Conservation (phyloP, 2,329 filamentous ascomycete species). For the Orbilia blumenaviensis region DNA sequence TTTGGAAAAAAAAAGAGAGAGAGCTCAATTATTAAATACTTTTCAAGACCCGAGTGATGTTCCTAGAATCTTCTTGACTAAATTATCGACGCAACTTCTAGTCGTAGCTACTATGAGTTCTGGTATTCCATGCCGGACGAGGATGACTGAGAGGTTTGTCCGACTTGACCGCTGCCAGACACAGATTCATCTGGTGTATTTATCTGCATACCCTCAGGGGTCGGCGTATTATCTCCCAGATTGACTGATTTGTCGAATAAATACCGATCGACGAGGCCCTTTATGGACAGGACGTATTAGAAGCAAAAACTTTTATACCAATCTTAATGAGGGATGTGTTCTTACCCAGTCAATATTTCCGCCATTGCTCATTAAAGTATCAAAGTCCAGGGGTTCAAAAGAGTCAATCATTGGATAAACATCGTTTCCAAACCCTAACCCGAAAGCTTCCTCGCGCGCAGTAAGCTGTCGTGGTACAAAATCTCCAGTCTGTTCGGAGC, state of each 20-base stretch:
- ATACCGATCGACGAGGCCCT: conserved; percentile 46
- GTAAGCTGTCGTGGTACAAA: conserved; percentile 24
- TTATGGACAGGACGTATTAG: neutral
- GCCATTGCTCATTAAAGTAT: conserved; percentile 33
- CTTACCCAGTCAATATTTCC: conserved; percentile 46
- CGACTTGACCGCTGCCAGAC: neutral
- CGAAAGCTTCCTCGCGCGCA: conserved; percentile 12
- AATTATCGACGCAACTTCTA: too few relatives aligned
- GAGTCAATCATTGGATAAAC: conserved; percentile 40
- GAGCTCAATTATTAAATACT: too few relatives aligned
- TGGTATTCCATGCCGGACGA: neutral
- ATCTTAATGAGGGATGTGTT: neutral
- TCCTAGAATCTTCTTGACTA: too few relatives aligned
- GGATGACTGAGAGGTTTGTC: neutral
- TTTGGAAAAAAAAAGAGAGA: too few relatives aligned
- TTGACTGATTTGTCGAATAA: conserved; percentile 25
- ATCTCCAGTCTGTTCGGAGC: conserved; percentile 23
- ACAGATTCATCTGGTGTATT: conserved; percentile 5
- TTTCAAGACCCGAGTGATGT: too few relatives aligned
- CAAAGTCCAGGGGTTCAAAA: conserved; percentile 42
- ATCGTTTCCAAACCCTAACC: conserved; percentile 24
- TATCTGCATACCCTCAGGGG: conserved; percentile 3
- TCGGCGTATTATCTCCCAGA: neutral
- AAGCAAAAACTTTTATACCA: neutral
- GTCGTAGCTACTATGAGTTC: too few relatives aligned